Conservation (phyloP, 2,329 filamentous ascomycete genomes). For the Penicillium digitatum region DNA sequence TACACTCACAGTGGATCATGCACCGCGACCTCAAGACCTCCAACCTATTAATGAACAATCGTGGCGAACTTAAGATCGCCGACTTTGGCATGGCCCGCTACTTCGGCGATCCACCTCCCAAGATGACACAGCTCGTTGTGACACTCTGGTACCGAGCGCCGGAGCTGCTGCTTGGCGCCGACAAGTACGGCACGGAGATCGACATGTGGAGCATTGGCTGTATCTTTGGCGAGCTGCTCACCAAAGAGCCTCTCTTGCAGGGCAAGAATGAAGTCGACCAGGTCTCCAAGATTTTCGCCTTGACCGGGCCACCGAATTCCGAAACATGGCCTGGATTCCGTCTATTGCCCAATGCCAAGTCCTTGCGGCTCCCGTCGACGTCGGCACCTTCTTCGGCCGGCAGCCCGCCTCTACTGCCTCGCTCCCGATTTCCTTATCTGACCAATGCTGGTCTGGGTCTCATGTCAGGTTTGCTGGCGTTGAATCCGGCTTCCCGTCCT, state of each 20-base stretch:
- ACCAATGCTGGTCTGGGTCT: conserved; percentile 70
- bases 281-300: conserved; percentile 78
- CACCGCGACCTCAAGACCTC: conserved; percentile 92
- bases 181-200: conserved; percentile 68
- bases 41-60: conserved; percentile 92
- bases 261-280: conserved; percentile 92
- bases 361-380: conserved; percentile 62
- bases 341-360: conserved; percentile 78
- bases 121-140: conserved; percentile 87
- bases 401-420: conserved; percentile 53
- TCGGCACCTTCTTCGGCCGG: conserved; percentile 35
- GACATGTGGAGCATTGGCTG: conserved; percentile 97
- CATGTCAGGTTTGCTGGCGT: conserved; percentile 64
- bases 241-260: conserved; percentile 75
- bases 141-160: conserved; percentile 96
- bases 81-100: conserved; percentile 98
- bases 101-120: conserved; percentile 70
- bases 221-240: conserved; percentile 88
- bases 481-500: conserved; percentile 71
- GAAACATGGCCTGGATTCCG: conserved; percentile 82
- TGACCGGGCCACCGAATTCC: conserved; percentile 81
- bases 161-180: conserved; percentile 78
- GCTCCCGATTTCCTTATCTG: conserved; percentile 75
- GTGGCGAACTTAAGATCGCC: conserved; percentile 88
- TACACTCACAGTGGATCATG: conserved; percentile 86